Percentiles rank a stretch among this genome's conserved stretches.
phyloP scores from a whole-genome alignment of 306 rosid genomes.

The Begonia peltatifolia region DNA sequence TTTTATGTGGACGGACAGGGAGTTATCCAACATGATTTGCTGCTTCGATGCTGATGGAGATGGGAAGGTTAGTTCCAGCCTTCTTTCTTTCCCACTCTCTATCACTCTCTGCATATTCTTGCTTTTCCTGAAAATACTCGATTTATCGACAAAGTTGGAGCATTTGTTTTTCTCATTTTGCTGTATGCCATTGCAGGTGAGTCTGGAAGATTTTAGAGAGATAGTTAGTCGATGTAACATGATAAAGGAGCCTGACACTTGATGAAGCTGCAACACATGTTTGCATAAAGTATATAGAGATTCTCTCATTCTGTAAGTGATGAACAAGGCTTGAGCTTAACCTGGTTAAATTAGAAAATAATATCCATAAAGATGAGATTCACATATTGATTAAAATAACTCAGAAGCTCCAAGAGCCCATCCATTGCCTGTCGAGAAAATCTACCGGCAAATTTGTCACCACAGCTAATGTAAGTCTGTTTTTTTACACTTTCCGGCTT shows the following conservation, averaged over 20 bases:
- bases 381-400: too few species aligned
- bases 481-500: too few species aligned
- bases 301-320: too few species aligned
- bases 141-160: neutral
- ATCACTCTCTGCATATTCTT: too few species aligned
- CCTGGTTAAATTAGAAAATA: neutral
- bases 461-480: too few species aligned
- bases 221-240: constrained; percentile 70
- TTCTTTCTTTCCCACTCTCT: too few species aligned
- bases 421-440: too few species aligned
- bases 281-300: too few species aligned
- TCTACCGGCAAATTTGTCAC: too few species aligned
- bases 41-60: constrained; percentile 73
- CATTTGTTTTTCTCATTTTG: neutral
- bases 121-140: too few species aligned
- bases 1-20: constrained; percentile 64
- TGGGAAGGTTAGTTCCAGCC: constrained; percentile 37
- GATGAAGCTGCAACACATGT: neutral
- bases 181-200: constrained; percentile 37
- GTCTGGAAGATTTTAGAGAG: constrained; percentile 61
- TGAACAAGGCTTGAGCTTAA: neutral
- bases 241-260: constrained; percentile 31
- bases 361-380: too few species aligned
- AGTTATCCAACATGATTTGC: constrained; percentile 57
- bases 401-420: too few species aligned